Base-by-base conservation (phyloP, 495 filamentous ascomycete genomes). In the Penicillium silybi region DNA sequence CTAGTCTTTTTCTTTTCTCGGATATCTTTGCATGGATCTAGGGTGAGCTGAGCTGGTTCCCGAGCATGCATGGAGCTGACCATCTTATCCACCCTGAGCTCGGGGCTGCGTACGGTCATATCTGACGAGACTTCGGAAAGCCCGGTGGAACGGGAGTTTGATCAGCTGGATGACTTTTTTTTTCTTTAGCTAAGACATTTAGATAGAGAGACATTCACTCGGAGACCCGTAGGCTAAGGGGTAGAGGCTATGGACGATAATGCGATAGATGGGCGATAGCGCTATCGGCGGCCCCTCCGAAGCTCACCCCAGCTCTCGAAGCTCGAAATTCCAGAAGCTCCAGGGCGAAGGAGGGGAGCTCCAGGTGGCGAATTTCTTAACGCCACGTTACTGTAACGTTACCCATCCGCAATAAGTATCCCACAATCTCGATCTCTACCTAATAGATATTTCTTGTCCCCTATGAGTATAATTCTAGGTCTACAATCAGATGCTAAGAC, bases 261-360 rank as follows among this genome's bases (percentile, higher is more conserved):
- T 39, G 9, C 7, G 29, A 39, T 16, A 39, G 18, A 39, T 39
- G 37, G 37, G 37, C n/a, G 37, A 19, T 39, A 39, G 54, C 52
- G 56, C 60, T 65, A 65, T 65, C 63, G 63, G 63, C 60, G 63
- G 63, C 60, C 57, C 63, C 62, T 65, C 62, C 52, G 42, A 63
- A 64, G 63, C 60, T 63, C 60, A 57, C 57, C 60, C 51, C 54
- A 66, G 62, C 62, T 65, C 62, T 65, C 57, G 17, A 44, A 56
- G 48, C 46, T 57, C 29, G 25, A 38, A 54, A 59, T 65, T 64
- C 58, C 53, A 57, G 62, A 65, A 65, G 62, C 59, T 62, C 38
- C 18, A 10, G 34, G 27, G 41, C 32, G 48, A 52, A 62, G 62
- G 62, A 65, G 62, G 59, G 53, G 56, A 62, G 58, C 58, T 62